Base-by-base conservation (phyloP, 2,329 filamentous ascomycete species). In the Botrytis squamosa region DNA sequence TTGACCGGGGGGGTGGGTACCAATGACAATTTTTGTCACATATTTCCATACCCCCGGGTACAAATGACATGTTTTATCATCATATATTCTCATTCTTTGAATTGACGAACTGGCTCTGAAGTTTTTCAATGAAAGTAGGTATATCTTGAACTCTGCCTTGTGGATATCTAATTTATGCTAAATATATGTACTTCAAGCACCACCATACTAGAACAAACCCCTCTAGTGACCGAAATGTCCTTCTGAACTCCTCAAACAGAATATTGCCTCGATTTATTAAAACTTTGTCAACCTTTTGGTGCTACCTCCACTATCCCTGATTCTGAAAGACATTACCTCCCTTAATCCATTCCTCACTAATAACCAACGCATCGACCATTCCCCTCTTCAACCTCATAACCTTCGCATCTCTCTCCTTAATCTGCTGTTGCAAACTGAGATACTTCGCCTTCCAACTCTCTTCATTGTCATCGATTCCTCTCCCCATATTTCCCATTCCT, bases 381-480 rank as follows among this genome's bases (percentile, higher is more conserved):
- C 80, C 83, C 57, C 80, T 81, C 77, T 83, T 84, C 73, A 89
- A 77, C 59, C 83, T 81, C 71, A 80, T 79, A 70, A 88, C 81
- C 77, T 86, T 85, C 77, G 86, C 85, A 77, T 91, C 89, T 74
- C 86, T 86, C 74, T 88, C 86, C 79, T 85, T 86, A 77, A 92
- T 85, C 75, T 86, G 85, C 60, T 86, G 86, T 78, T 91, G 86
- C 77, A 92, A 83, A 72, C 89, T 86, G 62, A 83, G 83, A 76
- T 90, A 90, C 75, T 84, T 87, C 66, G 81, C 81, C 79, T 87
- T 85, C 88, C 88, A 88, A 67, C 84, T 77, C 36, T 76, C 77
- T 29, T 78, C 78, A 29, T 72, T 76, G 29, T 77, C 79, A 4
- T 66, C 70, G 75, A 40, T 62, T 75, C 12, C 68, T 73, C 12